phyloP scores from a whole-genome alignment of 2,329 filamentous ascomycete species.

The Calycina herbarum region DNA sequence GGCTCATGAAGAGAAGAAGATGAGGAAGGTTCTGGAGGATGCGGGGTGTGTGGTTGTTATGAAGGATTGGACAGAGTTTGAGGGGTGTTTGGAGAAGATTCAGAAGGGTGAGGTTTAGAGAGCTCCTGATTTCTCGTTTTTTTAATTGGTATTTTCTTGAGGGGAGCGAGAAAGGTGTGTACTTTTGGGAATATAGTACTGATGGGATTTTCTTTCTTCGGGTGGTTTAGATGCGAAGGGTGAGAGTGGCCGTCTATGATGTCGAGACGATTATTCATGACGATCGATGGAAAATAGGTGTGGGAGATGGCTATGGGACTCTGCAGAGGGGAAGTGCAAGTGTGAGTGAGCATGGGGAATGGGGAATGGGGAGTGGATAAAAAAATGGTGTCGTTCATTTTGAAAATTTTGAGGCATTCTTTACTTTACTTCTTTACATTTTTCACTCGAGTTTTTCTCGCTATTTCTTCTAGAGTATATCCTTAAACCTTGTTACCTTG shows the following conservation, averaged over 20 bases:
- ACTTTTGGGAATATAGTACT: background rate
- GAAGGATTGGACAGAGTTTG: constrained; percentile 58
- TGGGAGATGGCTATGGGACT: background rate
- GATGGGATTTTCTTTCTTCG: background rate
- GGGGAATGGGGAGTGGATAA: background rate
- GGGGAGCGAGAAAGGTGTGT: background rate
- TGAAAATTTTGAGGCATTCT: background rate
- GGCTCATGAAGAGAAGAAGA: constrained; percentile 57
- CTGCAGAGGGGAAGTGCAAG: no score
- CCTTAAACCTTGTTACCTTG: no score
- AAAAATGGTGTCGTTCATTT: background rate
- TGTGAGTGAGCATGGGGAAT: background rate
- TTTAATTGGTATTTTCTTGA: background rate
- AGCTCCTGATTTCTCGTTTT: background rate
- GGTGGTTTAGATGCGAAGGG: background rate
- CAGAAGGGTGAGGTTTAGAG: constrained; percentile 24
- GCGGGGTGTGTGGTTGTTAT: constrained; percentile 65
- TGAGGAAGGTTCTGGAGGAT: constrained; percentile 60
- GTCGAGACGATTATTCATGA: no score
- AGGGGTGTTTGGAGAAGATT: constrained; percentile 28
- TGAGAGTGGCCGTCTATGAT: constrained; percentile 1
- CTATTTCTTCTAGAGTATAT: no score
- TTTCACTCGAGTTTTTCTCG: no score
- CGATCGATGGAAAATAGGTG: background rate
- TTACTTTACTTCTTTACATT: no score